phyloP scores from a whole-genome alignment of 2,329 filamentous ascomycete genomes.

The Arthrobotrys sinensis region DNA sequence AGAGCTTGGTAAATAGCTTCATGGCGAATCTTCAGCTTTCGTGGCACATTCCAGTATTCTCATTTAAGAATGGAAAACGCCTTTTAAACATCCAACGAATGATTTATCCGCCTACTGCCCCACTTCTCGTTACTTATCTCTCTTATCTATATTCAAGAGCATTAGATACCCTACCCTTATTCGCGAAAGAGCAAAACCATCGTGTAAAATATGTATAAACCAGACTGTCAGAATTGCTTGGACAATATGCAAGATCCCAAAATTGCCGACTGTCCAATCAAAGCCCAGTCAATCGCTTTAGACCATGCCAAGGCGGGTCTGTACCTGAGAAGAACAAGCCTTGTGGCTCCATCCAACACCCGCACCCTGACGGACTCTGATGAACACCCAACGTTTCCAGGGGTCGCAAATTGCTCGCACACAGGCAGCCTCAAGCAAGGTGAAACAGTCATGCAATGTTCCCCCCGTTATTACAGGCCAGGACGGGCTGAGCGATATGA shows the following conservation, averaged over 20 bases:
- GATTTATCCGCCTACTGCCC: neutral
- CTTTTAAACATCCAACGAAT: neutral
- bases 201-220: constrained; percentile 16
- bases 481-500: constrained; percentile 23
- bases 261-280: constrained; percentile 15
- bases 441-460: constrained; percentile 56
- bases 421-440: constrained; percentile 41
- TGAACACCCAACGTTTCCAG: constrained; percentile 45
- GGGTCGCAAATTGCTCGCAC: constrained; percentile 43
- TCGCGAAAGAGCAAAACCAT: neutral
- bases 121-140: neutral
- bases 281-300: constrained; percentile 15
- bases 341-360: neutral
- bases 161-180: constrained; percentile 12
- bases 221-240: constrained; percentile 8
- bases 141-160: neutral
- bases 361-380: constrained; percentile 33
- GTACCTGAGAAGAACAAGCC: constrained; percentile 18
- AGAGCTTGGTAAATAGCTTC: constrained; percentile 73
- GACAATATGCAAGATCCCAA: constrained; percentile 1
- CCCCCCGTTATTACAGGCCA: constrained; percentile 42
- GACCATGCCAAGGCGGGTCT: constrained; percentile 17
- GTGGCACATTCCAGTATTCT: neutral
- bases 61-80: neutral
- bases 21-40: too few species aligned